phyloP scores from a whole-genome alignment of 1,284 basidiomycete species.

The Fomitopsis betulina region DNA sequence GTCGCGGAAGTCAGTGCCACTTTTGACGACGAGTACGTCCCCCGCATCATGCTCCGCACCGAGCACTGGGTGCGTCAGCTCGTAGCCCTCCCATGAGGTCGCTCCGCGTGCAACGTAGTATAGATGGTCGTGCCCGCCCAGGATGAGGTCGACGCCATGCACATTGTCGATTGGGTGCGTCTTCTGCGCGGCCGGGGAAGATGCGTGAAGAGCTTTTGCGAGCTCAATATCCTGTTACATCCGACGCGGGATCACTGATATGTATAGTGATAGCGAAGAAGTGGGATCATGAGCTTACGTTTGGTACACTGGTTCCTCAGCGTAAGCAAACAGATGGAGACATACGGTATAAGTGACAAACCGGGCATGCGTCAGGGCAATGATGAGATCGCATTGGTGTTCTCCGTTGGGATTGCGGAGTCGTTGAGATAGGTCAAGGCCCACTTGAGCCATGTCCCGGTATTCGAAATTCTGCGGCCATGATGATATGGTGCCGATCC shows the following conservation, averaged over 20 bases:
- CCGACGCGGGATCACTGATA: neutral
- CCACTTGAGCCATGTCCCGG: slow-evolving; percentile 63
- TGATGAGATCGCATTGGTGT: slow-evolving; percentile 71
- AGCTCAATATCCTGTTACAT: slow-evolving; percentile 57
- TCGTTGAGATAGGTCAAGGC: slow-evolving; percentile 58
- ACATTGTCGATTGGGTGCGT: slow-evolving; percentile 37
- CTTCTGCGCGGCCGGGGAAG: slow-evolving; percentile 51
- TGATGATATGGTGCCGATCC: slow-evolving; percentile 82
- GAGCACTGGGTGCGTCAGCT: slow-evolving; percentile 49
- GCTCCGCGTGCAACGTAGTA: slow-evolving; percentile 82
- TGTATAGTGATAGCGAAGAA: neutral
- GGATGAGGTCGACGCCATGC: slow-evolving; percentile 82
- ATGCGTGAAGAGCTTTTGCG: slow-evolving; percentile 58
- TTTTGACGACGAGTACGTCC: slow-evolving; percentile 75
- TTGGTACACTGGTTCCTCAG: slow-evolving; percentile 21
- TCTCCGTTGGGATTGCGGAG: slow-evolving; percentile 71
- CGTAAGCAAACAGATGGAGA: neutral
- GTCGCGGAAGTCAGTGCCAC: slow-evolving; percentile 89
- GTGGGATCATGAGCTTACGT: slow-evolving; percentile 13
- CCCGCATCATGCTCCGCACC: slow-evolving; percentile 77
- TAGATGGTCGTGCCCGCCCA: slow-evolving; percentile 90
- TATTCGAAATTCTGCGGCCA: slow-evolving; percentile 77
- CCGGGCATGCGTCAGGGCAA: slow-evolving; percentile 81
- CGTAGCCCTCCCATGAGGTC: slow-evolving; percentile 67
- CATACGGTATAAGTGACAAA: slow-evolving; percentile 15